Conservation (phyloP, 2,329 filamentous ascomycete species). For the Grosmannia penicillata region DNA sequence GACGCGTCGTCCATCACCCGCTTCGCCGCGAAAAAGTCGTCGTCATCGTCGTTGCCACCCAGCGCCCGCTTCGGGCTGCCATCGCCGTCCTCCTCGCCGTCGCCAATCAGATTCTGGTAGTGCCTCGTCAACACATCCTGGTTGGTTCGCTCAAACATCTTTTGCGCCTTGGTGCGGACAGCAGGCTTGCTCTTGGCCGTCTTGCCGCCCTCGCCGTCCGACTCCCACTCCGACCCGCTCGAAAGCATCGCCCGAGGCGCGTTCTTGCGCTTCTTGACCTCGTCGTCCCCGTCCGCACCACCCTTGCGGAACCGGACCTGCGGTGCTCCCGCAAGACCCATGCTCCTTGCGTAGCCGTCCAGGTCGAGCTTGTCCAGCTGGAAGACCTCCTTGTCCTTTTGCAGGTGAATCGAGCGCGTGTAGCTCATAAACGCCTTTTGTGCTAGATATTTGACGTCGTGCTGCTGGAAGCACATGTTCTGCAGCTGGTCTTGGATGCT, state of each 20-base stretch:
- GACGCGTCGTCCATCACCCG: constrained; percentile 64
- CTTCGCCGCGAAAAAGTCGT: constrained; percentile 81
- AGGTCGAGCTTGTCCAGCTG: constrained; percentile 69
- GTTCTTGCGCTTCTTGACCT: constrained; percentile 78
- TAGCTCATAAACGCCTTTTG: constrained; percentile 95
- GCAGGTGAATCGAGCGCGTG: constrained; percentile 67
- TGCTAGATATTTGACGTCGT: constrained; percentile 83
- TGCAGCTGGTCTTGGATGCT: constrained; percentile 75
- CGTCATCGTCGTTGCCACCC: constrained; percentile 13
- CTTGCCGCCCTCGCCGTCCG: constrained; percentile 25
- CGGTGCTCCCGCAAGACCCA: constrained; percentile 82
- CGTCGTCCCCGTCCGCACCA: constrained; percentile 29
- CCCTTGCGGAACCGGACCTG: constrained; percentile 89
- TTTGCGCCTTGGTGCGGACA: constrained; percentile 88
- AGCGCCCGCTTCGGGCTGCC: constrained; percentile 23
- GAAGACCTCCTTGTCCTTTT: constrained; percentile 87
- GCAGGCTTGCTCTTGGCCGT: constrained; percentile 45
- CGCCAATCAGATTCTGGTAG: constrained; percentile 67
- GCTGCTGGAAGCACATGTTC: constrained; percentile 90
- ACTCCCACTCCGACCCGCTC: constrained; percentile 43
- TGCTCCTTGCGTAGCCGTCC: constrained; percentile 69
- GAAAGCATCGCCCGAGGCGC: constrained; percentile 54
- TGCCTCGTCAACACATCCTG: constrained; percentile 92
- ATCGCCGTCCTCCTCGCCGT: constrained; percentile 46
- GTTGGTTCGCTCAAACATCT: constrained; percentile 95